Evolutionary conservation across 2,329 filamentous ascomycete genomes (phyloP), one percentile per base, ranked within the genome.

Genomic region (Lachnellula arida): DNA sequence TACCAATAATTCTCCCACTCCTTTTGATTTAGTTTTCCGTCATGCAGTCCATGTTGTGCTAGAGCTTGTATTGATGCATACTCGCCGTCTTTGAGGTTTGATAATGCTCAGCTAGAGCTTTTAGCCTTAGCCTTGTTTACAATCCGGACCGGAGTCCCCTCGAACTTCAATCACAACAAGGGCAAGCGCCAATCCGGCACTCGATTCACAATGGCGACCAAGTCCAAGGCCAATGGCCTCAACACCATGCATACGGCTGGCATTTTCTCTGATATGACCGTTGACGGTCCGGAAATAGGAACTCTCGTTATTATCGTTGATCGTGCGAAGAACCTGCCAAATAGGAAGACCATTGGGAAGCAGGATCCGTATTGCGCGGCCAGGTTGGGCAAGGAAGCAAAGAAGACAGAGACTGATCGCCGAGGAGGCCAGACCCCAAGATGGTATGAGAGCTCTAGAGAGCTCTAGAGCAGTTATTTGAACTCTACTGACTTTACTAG

Each of bases 331-430:
- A 99, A 99, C 72, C 76, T 99, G 64, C 94, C 94, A 50, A 99
- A 99, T 75, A 79, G 91, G 65, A 96, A 96, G 78, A 94, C 91
- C 5, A 97, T 99, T 78, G 94, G 94, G 54, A 99, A 99, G 75
- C 94, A 99, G 76, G 92, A 97, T 71, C 93, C 94, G 0, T 99
- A 97, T 73, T 97, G 92, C 74, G 94, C 94, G 39, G 92, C 91
- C 34, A 81, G 94, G 53, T 76, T 99, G 46, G 94, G 93, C 35
- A 99, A 99, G 73, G 92, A 97, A 74, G 94, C 94, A 48, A 96
- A 95, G 77, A 97, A 97, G 80, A 99, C 94, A 2, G 87, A 88
- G 42, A 97, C 93, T 4, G 94, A 99, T 73, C 86, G 93, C 65
- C 82, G 94, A 69, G 94, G 94, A 61, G 94, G 94, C 43, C 94